Base-by-base conservation (phyloP, 306 rosid genomes). In the Hylodesmum podocarpum region DNA sequence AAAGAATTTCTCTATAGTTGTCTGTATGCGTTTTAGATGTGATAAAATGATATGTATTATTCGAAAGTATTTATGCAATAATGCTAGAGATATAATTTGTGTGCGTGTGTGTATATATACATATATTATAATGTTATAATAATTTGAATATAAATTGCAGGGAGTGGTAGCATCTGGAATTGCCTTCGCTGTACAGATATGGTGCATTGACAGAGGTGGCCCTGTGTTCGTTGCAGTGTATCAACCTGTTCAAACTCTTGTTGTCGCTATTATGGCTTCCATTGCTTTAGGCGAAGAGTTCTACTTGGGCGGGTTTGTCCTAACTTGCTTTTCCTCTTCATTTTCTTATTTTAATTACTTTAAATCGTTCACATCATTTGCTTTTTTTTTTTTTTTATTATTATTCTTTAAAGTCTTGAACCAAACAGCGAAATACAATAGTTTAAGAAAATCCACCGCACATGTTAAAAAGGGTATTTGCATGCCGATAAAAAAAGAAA, bases 141-240 rank as follows among this genome's bases (percentile, higher is more conserved):
- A 25, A 33, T 34, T 14, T 24, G 3, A 46, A 51, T 22, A 62
- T 36, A 24, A 15, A 63, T 69, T 84, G 82, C 85, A 94, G 98
- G 99, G 99, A 75, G 92, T 95, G 82, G 97, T 95, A 72, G 99
- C 99, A 69, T 95, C 99, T 2, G 99, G 99, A 80, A 83, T 95
- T 15, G 99, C 99, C 18, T 95, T 95, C 86, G 99, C 99, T 55
- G 97, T 95, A 59, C 99, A 95, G 85, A 95, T 90, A 84, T 95
- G 99, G 99, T 95, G 99, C 97, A 92, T 95, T 14, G 97, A 95
- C 88, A 95, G 96, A 83, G 99, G 99, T 19, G 99, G 99, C 80
- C 99, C 99, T 34, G 99, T 95, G 31, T 95, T 95, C 37, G 99
- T 95, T 3, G 99, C 99, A 0, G 99, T 95, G 41, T 95, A 95